phyloP scores from a whole-genome alignment of 345 rosid species.

The Melaleuca quinquenervia region DNA sequence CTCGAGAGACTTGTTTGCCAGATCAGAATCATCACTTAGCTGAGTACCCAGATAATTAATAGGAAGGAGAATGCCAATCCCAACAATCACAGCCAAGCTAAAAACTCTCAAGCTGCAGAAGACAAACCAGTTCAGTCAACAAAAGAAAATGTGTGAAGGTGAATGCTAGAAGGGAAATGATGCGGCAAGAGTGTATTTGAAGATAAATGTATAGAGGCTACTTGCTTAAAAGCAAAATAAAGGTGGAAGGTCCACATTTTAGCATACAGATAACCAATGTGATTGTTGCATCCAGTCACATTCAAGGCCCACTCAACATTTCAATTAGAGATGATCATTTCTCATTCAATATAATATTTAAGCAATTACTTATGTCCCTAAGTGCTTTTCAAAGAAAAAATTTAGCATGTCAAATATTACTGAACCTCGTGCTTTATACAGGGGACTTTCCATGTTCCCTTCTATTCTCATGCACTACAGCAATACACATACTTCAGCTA shows the following conservation, averaged over 20 bases:
- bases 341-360: background rate
- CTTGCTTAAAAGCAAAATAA: background rate
- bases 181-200: background rate
- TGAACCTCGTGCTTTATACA: background rate
- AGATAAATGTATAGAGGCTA: background rate
- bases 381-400: background rate
- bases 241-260: background rate
- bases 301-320: background rate
- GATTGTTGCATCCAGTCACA: background rate
- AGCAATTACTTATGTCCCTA: background rate
- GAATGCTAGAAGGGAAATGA: background rate
- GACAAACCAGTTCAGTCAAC: background rate
- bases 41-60: slow-evolving; percentile 73
- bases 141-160: background rate
- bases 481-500: background rate
- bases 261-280: background rate
- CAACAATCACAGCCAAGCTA: slow-evolving; percentile 50
- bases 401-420: background rate
- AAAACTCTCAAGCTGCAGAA: slow-evolving; percentile 61
- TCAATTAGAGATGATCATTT: background rate
- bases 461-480: background rate
- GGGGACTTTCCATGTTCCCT: background rate
- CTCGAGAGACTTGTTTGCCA: slow-evolving; percentile 62
- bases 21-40: slow-evolving; percentile 38
- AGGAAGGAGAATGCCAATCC: slow-evolving; percentile 71